phyloP scores from a whole-genome alignment of 331 rosid genomes.

The Phaseolus coccineus region DNA sequence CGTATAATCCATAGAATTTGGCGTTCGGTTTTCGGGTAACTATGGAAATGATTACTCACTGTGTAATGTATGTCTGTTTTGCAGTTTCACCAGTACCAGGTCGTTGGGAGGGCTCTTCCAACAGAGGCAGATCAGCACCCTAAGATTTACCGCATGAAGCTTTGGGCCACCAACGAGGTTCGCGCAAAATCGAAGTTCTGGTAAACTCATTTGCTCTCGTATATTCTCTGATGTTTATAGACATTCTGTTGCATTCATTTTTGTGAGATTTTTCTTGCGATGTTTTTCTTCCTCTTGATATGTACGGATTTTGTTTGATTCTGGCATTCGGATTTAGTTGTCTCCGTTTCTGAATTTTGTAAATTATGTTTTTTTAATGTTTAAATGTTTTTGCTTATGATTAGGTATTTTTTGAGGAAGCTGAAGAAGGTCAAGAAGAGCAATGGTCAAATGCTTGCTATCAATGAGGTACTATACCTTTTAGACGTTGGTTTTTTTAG shows the following conservation, averaged over 20 bases:
- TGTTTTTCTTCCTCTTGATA: no score
- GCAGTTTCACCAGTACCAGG: conserved; percentile 91
- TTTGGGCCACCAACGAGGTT: conserved; percentile 93
- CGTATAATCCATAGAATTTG: not conserved
- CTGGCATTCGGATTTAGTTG: not conserved
- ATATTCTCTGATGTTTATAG: not conserved
- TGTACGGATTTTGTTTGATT: not conserved
- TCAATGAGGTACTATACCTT: conserved; percentile 66
- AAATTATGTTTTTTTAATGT: not conserved
- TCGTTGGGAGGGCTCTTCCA: conserved; percentile 88
- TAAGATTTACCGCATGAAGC: conserved; percentile 87
- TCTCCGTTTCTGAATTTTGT: not conserved
- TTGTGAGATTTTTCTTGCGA: not conserved
- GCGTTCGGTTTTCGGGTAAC: not conserved
- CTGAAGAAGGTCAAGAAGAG: conserved; percentile 92
- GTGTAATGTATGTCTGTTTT: not conserved
- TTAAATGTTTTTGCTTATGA: not conserved
- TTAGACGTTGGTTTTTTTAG: not conserved
- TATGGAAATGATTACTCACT: not conserved
- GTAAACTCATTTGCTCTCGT: conserved; percentile 41
- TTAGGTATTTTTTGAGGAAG: conserved; percentile 86
- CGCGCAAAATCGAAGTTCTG: conserved; percentile 95
- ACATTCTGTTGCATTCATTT: not conserved
- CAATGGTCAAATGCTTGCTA: conserved; percentile 87
- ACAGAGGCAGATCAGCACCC: conserved; percentile 76